A percentile compares a stretch with the other conserved stretches of the same genome.
Evolutionary conservation across 1,139 yeast species (phyloP).

Genomic region (Yamadazyma diddensiae): DNA sequence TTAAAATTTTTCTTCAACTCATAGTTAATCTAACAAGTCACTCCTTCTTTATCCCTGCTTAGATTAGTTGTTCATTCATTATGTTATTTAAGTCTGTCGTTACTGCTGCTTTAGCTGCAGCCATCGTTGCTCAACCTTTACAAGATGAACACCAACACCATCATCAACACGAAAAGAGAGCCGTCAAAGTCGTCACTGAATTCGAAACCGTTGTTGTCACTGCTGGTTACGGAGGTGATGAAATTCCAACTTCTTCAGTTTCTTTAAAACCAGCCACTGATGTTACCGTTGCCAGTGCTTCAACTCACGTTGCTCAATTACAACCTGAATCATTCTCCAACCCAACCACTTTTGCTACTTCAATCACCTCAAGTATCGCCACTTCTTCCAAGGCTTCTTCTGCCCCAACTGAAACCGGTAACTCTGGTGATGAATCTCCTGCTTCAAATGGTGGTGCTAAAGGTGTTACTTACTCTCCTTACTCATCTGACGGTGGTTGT

Average conservation of each 20-base stretch:
- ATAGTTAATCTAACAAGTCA: conserved; percentile 12
- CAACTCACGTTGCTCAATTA: conserved; percentile 20
- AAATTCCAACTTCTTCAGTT: conserved; percentile 26
- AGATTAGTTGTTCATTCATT: conserved; percentile 8
- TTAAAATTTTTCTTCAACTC: no score
- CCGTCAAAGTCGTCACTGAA: conserved; percentile 33
- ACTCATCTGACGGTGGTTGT: conserved; percentile 58
- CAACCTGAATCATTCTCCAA: conserved; percentile 27
- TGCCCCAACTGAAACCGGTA: conserved; percentile 17
- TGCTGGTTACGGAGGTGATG: conserved; percentile 28
- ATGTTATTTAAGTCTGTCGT: conserved; percentile 52
- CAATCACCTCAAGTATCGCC: conserved; percentile 17
- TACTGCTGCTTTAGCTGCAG: conserved; percentile 19
- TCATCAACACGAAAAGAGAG: conserved; percentile 42
- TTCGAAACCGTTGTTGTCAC: conserved; percentile 34
- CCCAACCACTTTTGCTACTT: conserved; percentile 20
- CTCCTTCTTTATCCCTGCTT: conserved; percentile 11
- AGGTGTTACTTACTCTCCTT: conserved; percentile 85
- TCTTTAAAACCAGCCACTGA: conserved; percentile 22
- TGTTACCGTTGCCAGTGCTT: conserved; percentile 16
- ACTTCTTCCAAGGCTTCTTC: conserved; percentile 20
- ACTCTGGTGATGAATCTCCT: conserved; percentile 15
- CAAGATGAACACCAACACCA: conserved; percentile 30
- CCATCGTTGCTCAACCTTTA: conserved; percentile 33
- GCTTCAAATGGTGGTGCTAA: conserved; percentile 33